Base-by-base conservation (phyloP, 2,329 filamentous ascomycete genomes). In the Talaromyces sp. region DNA sequence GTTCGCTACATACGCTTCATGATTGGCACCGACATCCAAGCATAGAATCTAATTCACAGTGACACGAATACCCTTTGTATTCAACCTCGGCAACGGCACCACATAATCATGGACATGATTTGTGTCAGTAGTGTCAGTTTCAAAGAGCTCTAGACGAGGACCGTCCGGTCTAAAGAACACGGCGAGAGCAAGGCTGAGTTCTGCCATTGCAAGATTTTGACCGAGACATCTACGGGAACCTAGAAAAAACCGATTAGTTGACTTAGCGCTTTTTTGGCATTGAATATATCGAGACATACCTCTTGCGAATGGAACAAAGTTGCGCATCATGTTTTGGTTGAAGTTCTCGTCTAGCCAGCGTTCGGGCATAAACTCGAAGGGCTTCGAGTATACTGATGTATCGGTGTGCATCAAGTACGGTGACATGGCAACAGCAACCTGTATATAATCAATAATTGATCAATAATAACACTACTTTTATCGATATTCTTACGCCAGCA, bases 191-290 rank as follows among this genome's bases (percentile, higher is more conserved):
- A 70, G 60, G 37, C 69, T 69, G 63, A 74, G 39, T 56, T 74
- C 72, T 59, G 72, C 66, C 63, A 70, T 65, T 6, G 71, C 71
- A 8, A 74, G 69, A 60, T 82, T 79, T 37, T 76, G 76, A 14
- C 81, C 81, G 2, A 78, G 70, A 66, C 81, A 83, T 70, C 76
- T 76, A 19, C 80, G 70, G 2, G 71, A 76, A 0, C 80, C 81
- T 60, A 8, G 24, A 11, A 8, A 37, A 6, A 14, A 58, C 22
- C 3, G 0, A 58, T 58, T 8, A 58, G 35, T 10, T 31, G 8
- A 24, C 8, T 24, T 2, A 5, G n/a, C 13, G 3, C 7, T n/a
- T 10, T 14, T n/a, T 11, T 41, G 3, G 14, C 3, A 41, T 16
- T 14, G 1, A 10, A 39, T 5, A 39, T 7, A 14, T 35, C 16